Evolutionary conservation across 805 yeast species (phyloP).

Genomic region (Spathaspora hagerdaliae): DNA sequence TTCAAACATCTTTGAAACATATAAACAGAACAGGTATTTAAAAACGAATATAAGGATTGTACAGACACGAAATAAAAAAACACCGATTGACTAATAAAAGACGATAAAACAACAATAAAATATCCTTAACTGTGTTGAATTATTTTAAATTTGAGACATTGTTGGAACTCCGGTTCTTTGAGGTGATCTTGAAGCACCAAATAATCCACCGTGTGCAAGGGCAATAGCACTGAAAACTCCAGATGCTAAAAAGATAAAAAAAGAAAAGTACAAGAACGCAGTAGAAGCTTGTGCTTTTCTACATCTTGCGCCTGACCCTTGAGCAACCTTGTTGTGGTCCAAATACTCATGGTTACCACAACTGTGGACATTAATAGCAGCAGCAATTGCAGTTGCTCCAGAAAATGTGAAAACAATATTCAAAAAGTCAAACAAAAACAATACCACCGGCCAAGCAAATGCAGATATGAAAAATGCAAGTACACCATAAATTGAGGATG

Average conservation of each 20-base stretch:
- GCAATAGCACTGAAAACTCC: slow-evolving; percentile 56
- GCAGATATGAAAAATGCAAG: slow-evolving; percentile 72
- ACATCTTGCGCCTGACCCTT: slow-evolving; percentile 82
- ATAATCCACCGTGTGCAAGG: slow-evolving; percentile 50
- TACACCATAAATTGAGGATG: slow-evolving; percentile 76
- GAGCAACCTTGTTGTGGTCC: slow-evolving; percentile 61
- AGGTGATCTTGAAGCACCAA: slow-evolving; percentile 36
- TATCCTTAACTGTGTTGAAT: neutral
- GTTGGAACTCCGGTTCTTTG: slow-evolving; percentile 83
- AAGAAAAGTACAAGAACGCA: slow-evolving; percentile 82
- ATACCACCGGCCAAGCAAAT: slow-evolving; percentile 82
- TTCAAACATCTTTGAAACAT: no score
- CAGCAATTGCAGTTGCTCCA: slow-evolving; percentile 93
- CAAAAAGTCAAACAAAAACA: slow-evolving; percentile 76
- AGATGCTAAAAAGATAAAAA: slow-evolving; percentile 69
- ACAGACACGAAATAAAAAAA: no score
- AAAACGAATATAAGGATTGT: no score
- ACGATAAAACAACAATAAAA: neutral
- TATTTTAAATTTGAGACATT: slow-evolving; percentile 73
- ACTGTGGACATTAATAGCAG: slow-evolving; percentile 80
- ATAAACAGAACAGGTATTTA: no score
- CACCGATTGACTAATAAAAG: no score
- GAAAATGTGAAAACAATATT: slow-evolving; percentile 90
- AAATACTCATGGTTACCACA: slow-evolving; percentile 70
- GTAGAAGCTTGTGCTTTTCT: slow-evolving; percentile 87